phyloP scores from a whole-genome alignment of 129 eudicot species.

The Deinandra increscens region DNA sequence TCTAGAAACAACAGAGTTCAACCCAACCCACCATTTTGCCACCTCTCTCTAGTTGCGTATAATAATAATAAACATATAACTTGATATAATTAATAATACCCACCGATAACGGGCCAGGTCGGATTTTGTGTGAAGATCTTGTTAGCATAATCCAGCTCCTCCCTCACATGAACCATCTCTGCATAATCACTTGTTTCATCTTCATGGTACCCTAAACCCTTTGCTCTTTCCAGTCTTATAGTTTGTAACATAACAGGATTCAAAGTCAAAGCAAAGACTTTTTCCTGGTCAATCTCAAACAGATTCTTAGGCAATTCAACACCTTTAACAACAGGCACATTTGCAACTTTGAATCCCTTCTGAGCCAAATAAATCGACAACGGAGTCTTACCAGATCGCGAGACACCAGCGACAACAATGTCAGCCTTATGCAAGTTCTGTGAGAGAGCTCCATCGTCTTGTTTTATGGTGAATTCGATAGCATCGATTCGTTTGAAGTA shows the following conservation, averaged over 20 bases:
- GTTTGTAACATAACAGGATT: conserved; percentile 55
- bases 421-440: conserved; percentile 52
- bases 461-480: conserved; percentile 67
- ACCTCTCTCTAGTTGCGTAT: not conserved
- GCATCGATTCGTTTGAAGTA: conserved; percentile 68
- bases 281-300: conserved; percentile 53
- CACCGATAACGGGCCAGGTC: conserved; percentile 68
- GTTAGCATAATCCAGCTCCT: conserved; percentile 50
- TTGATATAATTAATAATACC: conserved; percentile 16
- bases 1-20: not conserved
- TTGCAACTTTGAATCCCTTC: conserved; percentile 79
- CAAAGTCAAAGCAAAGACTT: conserved; percentile 62
- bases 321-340: conserved; percentile 64
- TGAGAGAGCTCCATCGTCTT: conserved; percentile 73
- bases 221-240: conserved; percentile 56
- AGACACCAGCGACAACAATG: conserved; percentile 63
- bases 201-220: conserved; percentile 50
- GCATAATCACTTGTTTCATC: conserved; percentile 46
- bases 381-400: conserved; percentile 78
- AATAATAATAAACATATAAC: not conserved
- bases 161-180: conserved; percentile 51
- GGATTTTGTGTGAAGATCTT: conserved; percentile 62
- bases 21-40: conserved; percentile 1
- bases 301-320: conserved; percentile 51
- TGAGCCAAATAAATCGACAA: conserved; percentile 66